Percentiles rank a stretch among this genome's conserved stretches.
Conservation (phyloP, 345 rosid species). For the Citropsis articulata region DNA sequence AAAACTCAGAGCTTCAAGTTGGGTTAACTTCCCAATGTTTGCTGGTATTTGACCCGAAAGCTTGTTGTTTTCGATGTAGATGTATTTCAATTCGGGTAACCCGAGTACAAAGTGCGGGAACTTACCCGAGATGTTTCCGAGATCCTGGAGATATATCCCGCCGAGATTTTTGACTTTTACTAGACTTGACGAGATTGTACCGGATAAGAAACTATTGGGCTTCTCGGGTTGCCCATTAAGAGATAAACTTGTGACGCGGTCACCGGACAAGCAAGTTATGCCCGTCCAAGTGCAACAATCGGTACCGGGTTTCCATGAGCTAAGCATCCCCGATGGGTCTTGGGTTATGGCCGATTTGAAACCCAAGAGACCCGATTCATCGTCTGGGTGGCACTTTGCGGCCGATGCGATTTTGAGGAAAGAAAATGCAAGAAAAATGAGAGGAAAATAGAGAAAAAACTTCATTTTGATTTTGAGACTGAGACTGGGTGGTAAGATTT, state of each 20-base stretch:
- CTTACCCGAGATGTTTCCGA: conserved; percentile 55
- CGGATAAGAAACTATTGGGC: conserved; percentile 45
- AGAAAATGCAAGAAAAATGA: conserved; percentile 12
- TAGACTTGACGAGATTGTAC: conserved; percentile 59
- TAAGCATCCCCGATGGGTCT: conserved; percentile 64
- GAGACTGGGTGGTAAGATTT: not conserved
- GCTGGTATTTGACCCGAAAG: conserved; percentile 62
- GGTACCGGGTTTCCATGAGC: conserved; percentile 68
- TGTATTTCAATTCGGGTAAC: conserved; percentile 43
- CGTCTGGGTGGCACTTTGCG: conserved; percentile 53
- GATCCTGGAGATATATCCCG: conserved; percentile 44
- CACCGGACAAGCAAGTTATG: conserved; percentile 33
- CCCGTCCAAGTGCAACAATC: conserved; percentile 67
- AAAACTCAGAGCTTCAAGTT: conserved; percentile 39
- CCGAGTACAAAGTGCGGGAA: conserved; percentile 56
- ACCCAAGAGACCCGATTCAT: conserved; percentile 61
- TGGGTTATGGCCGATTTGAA: conserved; percentile 69
- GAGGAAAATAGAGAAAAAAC: not conserved
- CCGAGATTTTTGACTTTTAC: conserved; percentile 43
- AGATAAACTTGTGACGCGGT: conserved; percentile 45
- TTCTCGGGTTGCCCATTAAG: conserved; percentile 34
- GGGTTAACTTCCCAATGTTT: conserved; percentile 41
- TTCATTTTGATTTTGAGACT: conserved; percentile 7
- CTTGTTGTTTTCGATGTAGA: conserved; percentile 61
- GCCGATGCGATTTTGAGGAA: conserved; percentile 30